A percentile compares a stretch with the other conserved stretches of the same genome.
Conservation (phyloP, 2,329 filamentous ascomycete species). For the Penicillium sp. region DNA sequence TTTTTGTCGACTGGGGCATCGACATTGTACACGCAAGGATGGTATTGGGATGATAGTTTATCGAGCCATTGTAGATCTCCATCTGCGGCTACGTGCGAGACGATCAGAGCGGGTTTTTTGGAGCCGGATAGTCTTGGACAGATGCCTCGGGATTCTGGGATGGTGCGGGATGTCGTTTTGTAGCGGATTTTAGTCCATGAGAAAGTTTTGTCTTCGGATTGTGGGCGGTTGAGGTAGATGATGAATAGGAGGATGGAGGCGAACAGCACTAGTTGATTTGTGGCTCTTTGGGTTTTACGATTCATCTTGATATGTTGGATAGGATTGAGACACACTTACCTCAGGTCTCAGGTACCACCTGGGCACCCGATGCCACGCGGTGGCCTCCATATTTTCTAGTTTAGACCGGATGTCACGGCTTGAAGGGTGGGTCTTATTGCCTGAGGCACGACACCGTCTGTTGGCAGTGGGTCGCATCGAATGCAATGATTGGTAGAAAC, state of each 20-base stretch:
- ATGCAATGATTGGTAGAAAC: too few species aligned
- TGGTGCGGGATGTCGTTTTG: conserved; percentile 33
- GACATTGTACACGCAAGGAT: conserved; percentile 48
- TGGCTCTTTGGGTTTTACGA: conserved; percentile 36
- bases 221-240: conserved; percentile 38
- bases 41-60: conserved; percentile 39
- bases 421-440: background rate
- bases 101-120: conserved; percentile 47
- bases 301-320: conserved; percentile 25
- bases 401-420: background rate
- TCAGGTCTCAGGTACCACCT: background rate
- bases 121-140: conserved; percentile 43
- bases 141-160: conserved; percentile 40
- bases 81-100: conserved; percentile 44
- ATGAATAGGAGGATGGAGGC: conserved; percentile 34
- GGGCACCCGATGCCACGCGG: background rate
- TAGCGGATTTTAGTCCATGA: conserved; percentile 49
- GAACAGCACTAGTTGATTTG: conserved; percentile 40
- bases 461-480: too few species aligned
- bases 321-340: background rate
- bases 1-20: conserved; percentile 32
- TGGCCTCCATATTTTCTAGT: background rate
- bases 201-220: conserved; percentile 34
- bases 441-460: background rate
- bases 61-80: conserved; percentile 47